Percentiles rank a stretch among this genome's conserved stretches.
Evolutionary conservation across 345 rosid species (phyloP).

Genomic region (Garcia nutans): DNA sequence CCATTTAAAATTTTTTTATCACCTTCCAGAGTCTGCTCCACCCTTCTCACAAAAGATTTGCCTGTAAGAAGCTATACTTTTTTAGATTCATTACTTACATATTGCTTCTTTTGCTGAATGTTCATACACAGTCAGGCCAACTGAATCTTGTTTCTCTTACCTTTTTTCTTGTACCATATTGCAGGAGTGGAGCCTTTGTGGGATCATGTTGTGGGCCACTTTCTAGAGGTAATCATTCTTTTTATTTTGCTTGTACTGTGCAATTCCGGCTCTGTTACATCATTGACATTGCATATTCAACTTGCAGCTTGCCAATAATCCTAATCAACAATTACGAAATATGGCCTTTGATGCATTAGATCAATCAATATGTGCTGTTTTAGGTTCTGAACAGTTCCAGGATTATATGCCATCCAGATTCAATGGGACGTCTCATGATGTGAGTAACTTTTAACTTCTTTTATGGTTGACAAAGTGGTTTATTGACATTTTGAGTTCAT

Average conservation of each 20-base stretch:
- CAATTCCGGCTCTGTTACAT: slow-evolving; percentile 18
- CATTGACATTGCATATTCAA: slow-evolving; percentile 36
- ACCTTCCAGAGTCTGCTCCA: neutral
- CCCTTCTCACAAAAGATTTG: neutral
- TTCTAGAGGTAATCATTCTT: slow-evolving; percentile 65
- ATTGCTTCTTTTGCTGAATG: neutral
- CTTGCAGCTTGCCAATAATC: slow-evolving; percentile 84
- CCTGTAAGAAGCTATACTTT: neutral
- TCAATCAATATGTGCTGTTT: slow-evolving; percentile 86
- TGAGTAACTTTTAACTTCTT: slow-evolving; percentile 42
- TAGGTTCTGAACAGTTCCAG: slow-evolving; percentile 82
- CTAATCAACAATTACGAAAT: slow-evolving; percentile 74
- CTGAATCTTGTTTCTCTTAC: slow-evolving; percentile 1
- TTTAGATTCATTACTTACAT: neutral
- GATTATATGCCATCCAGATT: slow-evolving; percentile 43
- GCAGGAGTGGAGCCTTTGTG: slow-evolving; percentile 90
- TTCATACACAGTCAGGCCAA: neutral
- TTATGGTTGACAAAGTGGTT: neutral
- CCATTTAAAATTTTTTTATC: neutral
- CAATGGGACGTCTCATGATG: slow-evolving; percentile 44
- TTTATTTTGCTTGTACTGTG: slow-evolving; percentile 23
- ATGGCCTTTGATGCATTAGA: slow-evolving; percentile 95
- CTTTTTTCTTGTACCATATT: slow-evolving; percentile 7
- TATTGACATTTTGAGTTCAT: slow-evolving; percentile 6
- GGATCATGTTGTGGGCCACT: slow-evolving; percentile 93